Conservation (phyloP, 2,329 filamentous ascomycete species). For the Furcasterigmium sp. region DNA sequence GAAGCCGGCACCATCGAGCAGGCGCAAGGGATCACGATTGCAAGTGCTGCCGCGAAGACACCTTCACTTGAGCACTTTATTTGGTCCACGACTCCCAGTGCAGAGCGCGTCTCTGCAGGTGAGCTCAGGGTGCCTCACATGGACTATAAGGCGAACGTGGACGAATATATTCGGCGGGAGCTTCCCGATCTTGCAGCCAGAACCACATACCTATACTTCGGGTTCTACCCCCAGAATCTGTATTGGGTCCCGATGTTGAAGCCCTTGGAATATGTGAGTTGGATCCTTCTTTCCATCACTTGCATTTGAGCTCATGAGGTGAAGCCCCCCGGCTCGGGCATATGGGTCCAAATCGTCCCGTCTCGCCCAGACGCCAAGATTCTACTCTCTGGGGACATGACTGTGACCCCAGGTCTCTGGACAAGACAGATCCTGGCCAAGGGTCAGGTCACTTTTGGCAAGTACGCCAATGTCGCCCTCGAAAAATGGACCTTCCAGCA, state of each 20-base stretch:
- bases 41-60: constrained; percentile 29
- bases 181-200: constrained; percentile 22
- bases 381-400: constrained; percentile 17
- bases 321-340: constrained; percentile 9
- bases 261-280: constrained; percentile 2
- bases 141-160: constrained; percentile 33
- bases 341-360: constrained; percentile 15
- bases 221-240: constrained; percentile 28
- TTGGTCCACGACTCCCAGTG: constrained; percentile 37
- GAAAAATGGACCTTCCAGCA: constrained; percentile 16
- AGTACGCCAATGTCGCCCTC: constrained; percentile 16
- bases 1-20: constrained; percentile 21
- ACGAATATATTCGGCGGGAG: constrained; percentile 31
- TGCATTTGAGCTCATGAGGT: not conserved
- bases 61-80: constrained; percentile 35
- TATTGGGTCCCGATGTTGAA: constrained; percentile 4
- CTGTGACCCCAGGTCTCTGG: constrained; percentile 18
- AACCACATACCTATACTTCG: constrained; percentile 33
- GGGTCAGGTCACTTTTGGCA: constrained; percentile 10
- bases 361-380: constrained; percentile 13
- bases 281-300: not conserved
- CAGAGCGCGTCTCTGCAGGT: constrained; percentile 22
- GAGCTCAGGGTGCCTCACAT: constrained; percentile 31
- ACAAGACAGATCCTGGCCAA: constrained; percentile 14
- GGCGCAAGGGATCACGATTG: constrained; percentile 33